Base-by-base conservation (phyloP, 306 rosid genomes). In the Sicyos edulis region DNA sequence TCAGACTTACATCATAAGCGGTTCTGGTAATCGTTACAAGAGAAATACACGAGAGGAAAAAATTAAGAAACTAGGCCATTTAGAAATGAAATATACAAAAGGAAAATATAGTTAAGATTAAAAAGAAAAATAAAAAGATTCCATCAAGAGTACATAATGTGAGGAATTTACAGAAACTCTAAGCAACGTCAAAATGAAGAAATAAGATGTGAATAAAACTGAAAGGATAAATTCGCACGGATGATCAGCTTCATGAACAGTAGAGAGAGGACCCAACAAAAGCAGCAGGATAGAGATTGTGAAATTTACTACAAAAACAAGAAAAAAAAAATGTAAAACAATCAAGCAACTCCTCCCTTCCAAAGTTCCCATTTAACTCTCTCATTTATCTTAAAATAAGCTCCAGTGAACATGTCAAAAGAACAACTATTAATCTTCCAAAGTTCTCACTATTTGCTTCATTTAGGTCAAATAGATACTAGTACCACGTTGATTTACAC, bases 1-100 rank as follows among this genome's bases (percentile, higher is more conserved):
- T 47, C 79, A 91, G 86, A 80, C 89, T 91, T 44, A 91, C 89
- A 73, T 93, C 99, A 72, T 93, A 93, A 7, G 96, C 96, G 4
- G 97, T 86, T 83, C 99, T 93, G 85, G 61, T 47, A 77, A 74
- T 54, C 54, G 17, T 58, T 67, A 47, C 0, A 67, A 67, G 56
- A 1, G 29, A 22, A 54, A 21, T 17, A 11, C 29, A 32, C 19
- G 64, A 54, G 64, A 16, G 17, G 4, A 54, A 47, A 68, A 40
- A 40, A 40, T 5, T 59, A 22, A 67, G 21, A 49, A 74, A 29
- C 56, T 50, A 47, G 47, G 13, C 10, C 9, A 59, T 22, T 24
- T 17, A 55, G 24, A 58, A 47, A 22, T 57, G 6, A 70, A 63
- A 22, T 8, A 20, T 7, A 67, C 17, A 40, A 6, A n/a, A 65